A percentile compares a stretch with the other conserved stretches of the same genome.
Conservation (phyloP, 176 grass and related monocot genomes). For the Olyra latifolia region DNA sequence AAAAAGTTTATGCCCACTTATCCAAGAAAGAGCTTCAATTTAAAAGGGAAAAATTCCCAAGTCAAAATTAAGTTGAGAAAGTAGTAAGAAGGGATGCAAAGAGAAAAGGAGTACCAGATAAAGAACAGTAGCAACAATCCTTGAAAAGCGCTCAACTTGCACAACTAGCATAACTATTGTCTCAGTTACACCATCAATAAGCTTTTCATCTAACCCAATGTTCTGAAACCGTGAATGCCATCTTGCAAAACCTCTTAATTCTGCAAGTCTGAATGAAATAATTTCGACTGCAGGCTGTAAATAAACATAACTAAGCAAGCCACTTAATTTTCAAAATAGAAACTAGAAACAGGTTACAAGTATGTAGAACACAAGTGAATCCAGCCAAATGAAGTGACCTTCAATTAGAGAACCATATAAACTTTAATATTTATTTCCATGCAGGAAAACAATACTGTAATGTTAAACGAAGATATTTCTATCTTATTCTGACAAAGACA, state of each 20-base stretch:
- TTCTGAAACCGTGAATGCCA: slow-evolving; percentile 80
- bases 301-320: slow-evolving; percentile 29
- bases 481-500: background rate
- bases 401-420: slow-evolving; percentile 15
- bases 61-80: background rate
- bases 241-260: slow-evolving; percentile 88
- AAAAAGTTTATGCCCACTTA: background rate
- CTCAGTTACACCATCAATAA: slow-evolving; percentile 83
- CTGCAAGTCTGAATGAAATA: slow-evolving; percentile 88
- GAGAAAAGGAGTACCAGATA: slow-evolving; percentile 62
- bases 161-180: slow-evolving; percentile 83
- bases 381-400: background rate
- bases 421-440: slow-evolving; percentile 8
- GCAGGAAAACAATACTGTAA: slow-evolving; percentile 9
- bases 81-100: background rate
- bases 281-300: slow-evolving; percentile 89
- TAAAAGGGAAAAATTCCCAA: background rate
- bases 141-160: slow-evolving; percentile 91
- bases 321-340: background rate
- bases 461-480: background rate
- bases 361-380: background rate
- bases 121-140: slow-evolving; percentile 65
- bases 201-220: slow-evolving; percentile 87
- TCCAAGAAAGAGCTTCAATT: slow-evolving; percentile 21
- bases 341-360: slow-evolving; percentile 8